These are phyloP conservation scores for Cadophora sp. DNA, from an alignment of 2,329 filamentous ascomycete species.

Conservation along the genomic window DNA sequence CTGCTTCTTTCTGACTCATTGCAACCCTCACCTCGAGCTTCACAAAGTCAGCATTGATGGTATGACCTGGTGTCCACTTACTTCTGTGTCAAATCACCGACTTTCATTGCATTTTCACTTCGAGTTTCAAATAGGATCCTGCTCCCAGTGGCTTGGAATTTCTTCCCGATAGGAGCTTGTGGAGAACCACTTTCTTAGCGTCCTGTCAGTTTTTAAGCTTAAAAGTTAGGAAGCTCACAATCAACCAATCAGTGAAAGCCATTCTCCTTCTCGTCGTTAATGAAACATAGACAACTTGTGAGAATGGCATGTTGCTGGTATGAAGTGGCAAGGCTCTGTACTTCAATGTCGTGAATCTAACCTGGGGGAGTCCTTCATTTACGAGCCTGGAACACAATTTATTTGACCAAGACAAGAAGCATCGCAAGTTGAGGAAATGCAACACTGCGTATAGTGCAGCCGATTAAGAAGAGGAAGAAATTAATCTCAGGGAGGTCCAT, in stretches of 20 bases:
- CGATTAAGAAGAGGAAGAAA: background rate
- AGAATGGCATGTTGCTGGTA: too few species aligned
- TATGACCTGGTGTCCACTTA: slow-evolving; percentile 64
- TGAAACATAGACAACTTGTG: too few species aligned
- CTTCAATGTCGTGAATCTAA: too few species aligned
- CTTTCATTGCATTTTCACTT: background rate
- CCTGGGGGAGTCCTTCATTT: too few species aligned
- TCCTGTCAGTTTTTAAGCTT: slow-evolving; percentile 13
- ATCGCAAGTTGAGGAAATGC: too few species aligned
- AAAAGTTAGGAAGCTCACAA: background rate
- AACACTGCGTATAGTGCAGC: too few species aligned
- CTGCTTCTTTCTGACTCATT: slow-evolving; percentile 53
- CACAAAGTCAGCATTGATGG: background rate
- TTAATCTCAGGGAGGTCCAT: background rate
- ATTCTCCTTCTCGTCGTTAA: background rate
- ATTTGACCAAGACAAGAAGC: too few species aligned
- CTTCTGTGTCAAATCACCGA: slow-evolving; percentile 56
- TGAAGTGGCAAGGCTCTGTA: too few species aligned
- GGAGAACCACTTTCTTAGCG: background rate
- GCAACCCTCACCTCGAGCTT: slow-evolving; percentile 59
- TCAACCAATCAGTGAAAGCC: background rate
- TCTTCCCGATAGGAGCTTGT: background rate
- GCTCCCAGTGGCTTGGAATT: too few species aligned
- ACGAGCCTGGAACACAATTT: too few species aligned
- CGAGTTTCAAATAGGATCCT: background rate